These are phyloP conservation scores for Rhynchospora pubera DNA, from an alignment of 176 grass and related monocot species.

Conservation along the genomic window DNA sequence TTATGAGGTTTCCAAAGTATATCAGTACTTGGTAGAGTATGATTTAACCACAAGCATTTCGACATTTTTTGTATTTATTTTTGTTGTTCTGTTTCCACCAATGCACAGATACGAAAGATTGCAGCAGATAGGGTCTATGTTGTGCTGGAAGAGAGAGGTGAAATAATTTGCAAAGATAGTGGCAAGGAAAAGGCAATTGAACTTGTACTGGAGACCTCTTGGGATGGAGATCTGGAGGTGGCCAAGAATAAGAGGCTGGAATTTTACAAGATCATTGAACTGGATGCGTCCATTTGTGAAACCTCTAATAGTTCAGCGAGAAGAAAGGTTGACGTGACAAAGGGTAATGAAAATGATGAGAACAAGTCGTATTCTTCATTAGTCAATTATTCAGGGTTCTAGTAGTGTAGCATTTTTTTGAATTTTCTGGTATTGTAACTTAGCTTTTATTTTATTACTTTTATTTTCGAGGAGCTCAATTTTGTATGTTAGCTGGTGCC, in stretches of 20 bases:
- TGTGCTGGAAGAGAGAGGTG: slow-evolving; percentile 62
- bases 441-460: background rate
- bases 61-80: background rate
- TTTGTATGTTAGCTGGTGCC: no score
- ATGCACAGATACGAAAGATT: slow-evolving; percentile 64
- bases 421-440: background rate
- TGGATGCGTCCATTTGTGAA: slow-evolving; percentile 22
- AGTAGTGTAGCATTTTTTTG: background rate
- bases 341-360: slow-evolving; percentile 40
- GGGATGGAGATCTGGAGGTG: slow-evolving; percentile 76
- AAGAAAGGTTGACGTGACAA: slow-evolving; percentile 7
- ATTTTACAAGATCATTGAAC: slow-evolving; percentile 45
- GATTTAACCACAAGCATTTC: background rate
- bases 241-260: slow-evolving; percentile 44
- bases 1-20: background rate
- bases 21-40: background rate
- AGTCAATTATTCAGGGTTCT: slow-evolving; percentile 84
- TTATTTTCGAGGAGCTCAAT: background rate
- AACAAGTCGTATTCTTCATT: slow-evolving; percentile 85
- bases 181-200: slow-evolving; percentile 47
- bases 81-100: slow-evolving; percentile 1
- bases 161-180: slow-evolving; percentile 34
- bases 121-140: slow-evolving; percentile 90
- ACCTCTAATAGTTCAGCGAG: slow-evolving; percentile 18
- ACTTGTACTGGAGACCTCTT: slow-evolving; percentile 65